Conservation (phyloP, 495 filamentous ascomycete species). For the Aspergillus nanangensis region DNA sequence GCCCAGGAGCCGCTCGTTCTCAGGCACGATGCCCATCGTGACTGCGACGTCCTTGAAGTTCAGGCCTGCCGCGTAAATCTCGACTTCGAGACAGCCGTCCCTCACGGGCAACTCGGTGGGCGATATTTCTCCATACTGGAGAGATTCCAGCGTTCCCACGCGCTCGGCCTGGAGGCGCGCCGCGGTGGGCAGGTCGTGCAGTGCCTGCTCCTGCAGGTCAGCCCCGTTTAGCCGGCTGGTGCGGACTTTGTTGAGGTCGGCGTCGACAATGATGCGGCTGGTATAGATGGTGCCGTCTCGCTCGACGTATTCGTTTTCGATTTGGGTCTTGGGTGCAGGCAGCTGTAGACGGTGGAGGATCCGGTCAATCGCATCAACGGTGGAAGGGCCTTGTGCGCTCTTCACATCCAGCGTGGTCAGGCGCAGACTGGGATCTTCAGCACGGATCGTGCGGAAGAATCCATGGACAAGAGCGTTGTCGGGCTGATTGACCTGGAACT, state of each 20-base stretch:
- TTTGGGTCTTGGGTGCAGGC: too few relatives aligned
- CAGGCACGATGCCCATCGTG: conserved; percentile 32
- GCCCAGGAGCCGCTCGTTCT: conserved; percentile 26
- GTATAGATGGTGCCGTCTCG: background rate
- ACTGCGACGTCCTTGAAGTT: conserved; percentile 36
- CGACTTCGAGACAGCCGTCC: conserved; percentile 25
- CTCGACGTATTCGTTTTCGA: conserved; percentile 2
- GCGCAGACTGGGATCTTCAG: background rate
- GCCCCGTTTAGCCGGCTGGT: too few relatives aligned
- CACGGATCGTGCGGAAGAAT: conserved; percentile 1
- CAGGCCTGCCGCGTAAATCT: conserved; percentile 19
- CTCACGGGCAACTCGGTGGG: conserved; percentile 49
- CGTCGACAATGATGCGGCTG: background rate
- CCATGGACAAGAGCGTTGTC: background rate
- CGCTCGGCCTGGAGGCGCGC: background rate
- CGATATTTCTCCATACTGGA: conserved; percentile 27
- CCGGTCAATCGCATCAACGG: too few relatives aligned
- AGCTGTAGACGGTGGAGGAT: too few relatives aligned
- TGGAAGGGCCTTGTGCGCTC: too few relatives aligned
- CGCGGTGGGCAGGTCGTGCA: too few relatives aligned
- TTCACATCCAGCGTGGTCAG: conserved; percentile 1
- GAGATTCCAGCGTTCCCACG: background rate
- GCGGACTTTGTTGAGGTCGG: too few relatives aligned
- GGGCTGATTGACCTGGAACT: background rate
- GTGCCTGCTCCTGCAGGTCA: too few relatives aligned